Evolutionary conservation across 345 rosid species (phyloP).

Genomic region (Sisymbrium irio): DNA sequence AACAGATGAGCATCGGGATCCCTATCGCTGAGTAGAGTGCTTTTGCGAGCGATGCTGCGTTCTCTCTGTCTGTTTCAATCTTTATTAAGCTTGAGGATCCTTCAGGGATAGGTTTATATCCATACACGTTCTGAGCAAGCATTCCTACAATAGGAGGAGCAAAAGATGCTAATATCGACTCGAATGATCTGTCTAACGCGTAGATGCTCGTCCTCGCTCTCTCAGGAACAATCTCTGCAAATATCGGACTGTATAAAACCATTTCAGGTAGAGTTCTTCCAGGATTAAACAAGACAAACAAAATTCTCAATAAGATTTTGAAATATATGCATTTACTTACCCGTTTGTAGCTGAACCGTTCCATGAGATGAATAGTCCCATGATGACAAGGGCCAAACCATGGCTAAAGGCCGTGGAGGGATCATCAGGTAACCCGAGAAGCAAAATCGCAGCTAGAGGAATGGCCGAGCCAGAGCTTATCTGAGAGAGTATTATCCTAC

Average conservation of each 20-base stretch:
- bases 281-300: not conserved
- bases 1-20: conserved; percentile 71
- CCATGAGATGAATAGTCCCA: conserved; percentile 62
- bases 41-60: conserved; percentile 80
- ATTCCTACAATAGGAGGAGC: conserved; percentile 89
- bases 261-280: not conserved
- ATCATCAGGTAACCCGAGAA: conserved; percentile 54
- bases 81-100: conserved; percentile 46
- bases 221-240: conserved; percentile 92
- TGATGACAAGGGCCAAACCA: conserved; percentile 49
- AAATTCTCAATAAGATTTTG: not conserved
- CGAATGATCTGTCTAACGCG: conserved; percentile 82
- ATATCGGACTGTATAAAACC: conserved; percentile 67
- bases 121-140: conserved; percentile 77
- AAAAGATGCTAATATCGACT: conserved; percentile 75
- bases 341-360: conserved; percentile 62
- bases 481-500: conserved; percentile 57
- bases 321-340: conserved; percentile 25
- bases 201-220: conserved; percentile 79
- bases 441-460: conserved; percentile 62
- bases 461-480: conserved; percentile 58
- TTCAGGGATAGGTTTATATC: conserved; percentile 64
- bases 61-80: conserved; percentile 65
- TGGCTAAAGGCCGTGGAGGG: conserved; percentile 53
- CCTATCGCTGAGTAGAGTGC: conserved; percentile 77